Evolutionary conservation across 2,329 filamentous ascomycete genomes (phyloP).

Genomic region (Septoria petroselini): DNA sequence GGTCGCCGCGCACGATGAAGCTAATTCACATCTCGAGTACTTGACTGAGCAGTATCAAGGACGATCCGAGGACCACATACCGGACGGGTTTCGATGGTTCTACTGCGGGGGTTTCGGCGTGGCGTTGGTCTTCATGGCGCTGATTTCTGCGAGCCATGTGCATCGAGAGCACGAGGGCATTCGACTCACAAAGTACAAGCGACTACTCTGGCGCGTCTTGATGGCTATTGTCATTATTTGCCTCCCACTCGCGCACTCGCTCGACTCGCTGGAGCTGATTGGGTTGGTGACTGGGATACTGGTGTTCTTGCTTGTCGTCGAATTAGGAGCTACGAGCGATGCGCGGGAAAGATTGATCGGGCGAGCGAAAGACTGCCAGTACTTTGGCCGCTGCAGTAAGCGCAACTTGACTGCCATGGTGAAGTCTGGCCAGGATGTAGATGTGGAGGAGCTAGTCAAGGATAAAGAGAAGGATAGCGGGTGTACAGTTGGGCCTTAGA

Average conservation of each 20-base stretch:
- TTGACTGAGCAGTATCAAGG: conserved; percentile 53
- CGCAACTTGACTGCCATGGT: conserved; percentile 25
- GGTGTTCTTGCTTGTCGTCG: conserved; percentile 36
- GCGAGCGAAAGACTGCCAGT: conserved; percentile 24
- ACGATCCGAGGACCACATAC: conserved; percentile 52
- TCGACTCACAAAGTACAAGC: conserved; percentile 51
- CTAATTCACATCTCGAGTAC: conserved; percentile 47
- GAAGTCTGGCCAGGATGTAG: conserved; percentile 22
- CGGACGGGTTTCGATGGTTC: conserved; percentile 57
- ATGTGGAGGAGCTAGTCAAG: conserved; percentile 19
- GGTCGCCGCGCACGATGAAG: conserved; percentile 57
- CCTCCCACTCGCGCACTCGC: conserved; percentile 48
- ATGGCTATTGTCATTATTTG: conserved; percentile 54
- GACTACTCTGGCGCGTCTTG: conserved; percentile 51
- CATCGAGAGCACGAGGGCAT: conserved; percentile 53
- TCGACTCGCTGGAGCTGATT: conserved; percentile 41
- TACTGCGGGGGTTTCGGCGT: conserved; percentile 62
- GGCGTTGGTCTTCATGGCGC: conserved; percentile 53
- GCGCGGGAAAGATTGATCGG: conserved; percentile 22
- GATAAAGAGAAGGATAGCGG: conserved; percentile 23
- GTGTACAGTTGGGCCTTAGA: conserved; percentile 13
- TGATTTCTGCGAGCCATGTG: conserved; percentile 55
- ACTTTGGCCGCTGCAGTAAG: conserved; percentile 44
- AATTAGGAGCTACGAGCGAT: conserved; percentile 35
- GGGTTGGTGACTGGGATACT: conserved; percentile 42